These are phyloP conservation scores for Eimeria necatrix DNA, from an alignment of 169 alveolate species.

Conservation along the genomic window DNA sequence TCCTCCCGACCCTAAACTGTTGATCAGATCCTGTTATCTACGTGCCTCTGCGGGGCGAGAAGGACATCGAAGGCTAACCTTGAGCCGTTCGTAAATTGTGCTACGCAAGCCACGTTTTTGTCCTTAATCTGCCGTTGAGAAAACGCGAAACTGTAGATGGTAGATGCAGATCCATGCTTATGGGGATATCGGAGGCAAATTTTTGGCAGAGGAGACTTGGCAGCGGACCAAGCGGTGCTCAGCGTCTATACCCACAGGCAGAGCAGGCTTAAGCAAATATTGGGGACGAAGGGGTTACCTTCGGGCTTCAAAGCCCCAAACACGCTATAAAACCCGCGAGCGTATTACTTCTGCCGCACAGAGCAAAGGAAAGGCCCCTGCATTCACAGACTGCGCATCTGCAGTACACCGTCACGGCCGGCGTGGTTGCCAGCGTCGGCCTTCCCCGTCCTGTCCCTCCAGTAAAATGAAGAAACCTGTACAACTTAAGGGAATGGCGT, in stretches of 20 bases:
- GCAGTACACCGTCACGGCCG: slow-evolving; percentile 66
- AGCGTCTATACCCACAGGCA: slow-evolving; percentile 25
- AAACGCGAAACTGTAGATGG: no score
- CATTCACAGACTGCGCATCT: slow-evolving; percentile 55
- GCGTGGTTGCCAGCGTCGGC: slow-evolving; percentile 68
- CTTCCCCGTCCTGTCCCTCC: slow-evolving; percentile 36
- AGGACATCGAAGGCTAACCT: not conserved
- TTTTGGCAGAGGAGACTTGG: not conserved
- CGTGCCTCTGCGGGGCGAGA: not conserved
- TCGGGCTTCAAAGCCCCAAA: not conserved
- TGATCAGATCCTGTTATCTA: not conserved
- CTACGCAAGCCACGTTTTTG: no score
- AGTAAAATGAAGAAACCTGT: slow-evolving; percentile 30
- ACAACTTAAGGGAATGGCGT: slow-evolving; percentile 3
- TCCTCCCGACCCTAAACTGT: no score
- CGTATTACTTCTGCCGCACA: slow-evolving; percentile 27
- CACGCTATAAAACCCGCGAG: slow-evolving; percentile 35
- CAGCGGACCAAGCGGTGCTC: slow-evolving; percentile 46
- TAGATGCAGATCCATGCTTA: no score
- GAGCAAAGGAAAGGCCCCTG: not conserved
- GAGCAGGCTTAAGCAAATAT: not conserved
- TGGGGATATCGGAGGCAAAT: no score
- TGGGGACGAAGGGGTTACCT: not conserved
- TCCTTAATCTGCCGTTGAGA: no score
- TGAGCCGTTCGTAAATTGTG: not conserved